phyloP scores from a whole-genome alignment of 345 rosid genomes.

The Gossypium rotundifolium region DNA sequence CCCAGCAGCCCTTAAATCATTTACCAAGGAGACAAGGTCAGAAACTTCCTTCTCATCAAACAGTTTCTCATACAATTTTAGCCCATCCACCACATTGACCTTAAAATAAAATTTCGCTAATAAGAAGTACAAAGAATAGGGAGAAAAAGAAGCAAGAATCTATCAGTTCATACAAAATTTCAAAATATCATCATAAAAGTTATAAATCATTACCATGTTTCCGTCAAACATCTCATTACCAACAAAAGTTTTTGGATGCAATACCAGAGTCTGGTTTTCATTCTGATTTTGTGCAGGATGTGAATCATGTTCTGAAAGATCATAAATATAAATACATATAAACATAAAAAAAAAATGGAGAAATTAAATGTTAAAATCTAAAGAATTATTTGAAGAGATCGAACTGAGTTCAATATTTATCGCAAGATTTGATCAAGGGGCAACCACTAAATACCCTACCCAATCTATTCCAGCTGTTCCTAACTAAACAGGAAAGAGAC shows the following conservation, averaged over 20 bases:
- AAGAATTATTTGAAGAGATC: background rate
- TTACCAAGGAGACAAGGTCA: conserved; percentile 59
- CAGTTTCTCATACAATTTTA: conserved; percentile 61
- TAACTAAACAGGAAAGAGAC: too few relatives aligned
- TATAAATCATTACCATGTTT: conserved; percentile 43
- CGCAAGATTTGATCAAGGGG: background rate
- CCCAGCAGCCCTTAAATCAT: conserved; percentile 65
- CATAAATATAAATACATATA: conserved; percentile 1
- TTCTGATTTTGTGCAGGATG: conserved; percentile 29
- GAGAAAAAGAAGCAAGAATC: background rate
- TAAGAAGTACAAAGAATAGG: background rate
- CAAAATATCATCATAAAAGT: conserved; percentile 10
- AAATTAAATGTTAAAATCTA: background rate
- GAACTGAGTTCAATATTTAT: background rate
- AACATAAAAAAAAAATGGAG: background rate
- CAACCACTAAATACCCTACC: background rate
- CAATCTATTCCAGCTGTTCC: background rate
- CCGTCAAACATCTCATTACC: conserved; percentile 64
- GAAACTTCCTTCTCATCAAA: conserved; percentile 51
- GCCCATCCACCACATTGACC: conserved; percentile 95
- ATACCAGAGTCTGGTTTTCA: conserved; percentile 33
- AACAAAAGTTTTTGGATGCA: conserved; percentile 49
- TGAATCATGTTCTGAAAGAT: conserved; percentile 40
- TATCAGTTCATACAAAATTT: background rate
- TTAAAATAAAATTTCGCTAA: conserved; percentile 19